Evolutionary conservation across 2,329 filamentous ascomycete species (phyloP), one percentile per base, ranked within the genome.

Genomic region (Ceratocystis harringtonii): DNA sequence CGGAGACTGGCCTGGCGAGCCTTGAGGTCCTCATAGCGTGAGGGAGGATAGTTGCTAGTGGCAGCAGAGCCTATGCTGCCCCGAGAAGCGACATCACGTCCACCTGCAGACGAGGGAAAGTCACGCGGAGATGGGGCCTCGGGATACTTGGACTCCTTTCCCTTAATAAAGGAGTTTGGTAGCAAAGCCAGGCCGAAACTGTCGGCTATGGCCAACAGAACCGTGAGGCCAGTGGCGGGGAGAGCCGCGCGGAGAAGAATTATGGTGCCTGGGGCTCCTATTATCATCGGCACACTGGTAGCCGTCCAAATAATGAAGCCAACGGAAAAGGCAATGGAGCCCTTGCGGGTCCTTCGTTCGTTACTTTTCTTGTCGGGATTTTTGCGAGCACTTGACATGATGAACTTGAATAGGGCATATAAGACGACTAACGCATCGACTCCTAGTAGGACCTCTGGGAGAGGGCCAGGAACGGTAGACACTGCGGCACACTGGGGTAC

Each of bases 251-350:
- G 76, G 52, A 77, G 71, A 25, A 77, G 73, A 17, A 83, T 71
- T 17, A 75, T 72, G 15, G 78, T 74, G 3, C 73, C 73, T 19
- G 69, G 69, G 55, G 79, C 73, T 43, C 81, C 82, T 6, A 84
- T 71, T 62, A 81, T 74, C 72, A 83, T 75, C 7, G 78, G 75
- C 6, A 79, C 75, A 69, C 82, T 84, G 67, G 77, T 76, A 80
- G 74, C 80, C 63, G 78, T 80, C 82, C 82, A 84, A 41, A 81
- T 70, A n/a, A 74, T 75, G 65, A 82, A 72, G 15, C 76, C 79
- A 58, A 75, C 70, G 25, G 79, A 73, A 19, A 77, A 72, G 0
- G 78, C 70, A 28, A 78, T 69, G 19, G 80, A 69, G 45, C 76
- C 74, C 70, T 76, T 80, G 66, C 72, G 75, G 43, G 74, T 73